Conservation (phyloP, 345 rosid species). For the Excoecaria agallocha region DNA sequence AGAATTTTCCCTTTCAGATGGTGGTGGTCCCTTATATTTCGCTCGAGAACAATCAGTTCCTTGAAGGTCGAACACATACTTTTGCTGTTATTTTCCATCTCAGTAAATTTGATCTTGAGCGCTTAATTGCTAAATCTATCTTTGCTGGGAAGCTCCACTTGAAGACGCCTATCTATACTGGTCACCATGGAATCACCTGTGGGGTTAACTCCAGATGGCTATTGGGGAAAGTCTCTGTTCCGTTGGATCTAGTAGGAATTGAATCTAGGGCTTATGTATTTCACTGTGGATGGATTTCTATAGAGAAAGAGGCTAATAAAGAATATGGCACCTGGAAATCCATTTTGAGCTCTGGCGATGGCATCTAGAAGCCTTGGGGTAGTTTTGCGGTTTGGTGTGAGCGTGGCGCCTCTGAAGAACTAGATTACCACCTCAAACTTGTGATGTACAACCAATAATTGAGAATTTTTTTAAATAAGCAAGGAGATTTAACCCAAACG, state of each 20-base stretch:
- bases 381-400: conserved; percentile 96
- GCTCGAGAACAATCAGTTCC: conserved; percentile 34
- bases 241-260: conserved; percentile 67
- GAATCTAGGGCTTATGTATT: conserved; percentile 52
- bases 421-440: conserved; percentile 73
- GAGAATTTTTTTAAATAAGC: too few relatives aligned
- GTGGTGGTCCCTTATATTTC: conserved; percentile 64
- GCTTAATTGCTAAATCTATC: conserved; percentile 55
- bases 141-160: conserved; percentile 53
- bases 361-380: conserved; percentile 94
- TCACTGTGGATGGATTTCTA: conserved; percentile 68
- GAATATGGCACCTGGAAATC: conserved; percentile 77
- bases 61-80: conserved; percentile 34
- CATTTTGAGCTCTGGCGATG: conserved; percentile 70
- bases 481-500: too few relatives aligned
- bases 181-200: too few relatives aligned
- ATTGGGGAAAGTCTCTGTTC: too few relatives aligned
- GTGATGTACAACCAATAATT: too few relatives aligned
- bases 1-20: conserved; percentile 56
- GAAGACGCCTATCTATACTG: conserved; percentile 56
- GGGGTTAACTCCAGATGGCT: too few relatives aligned
- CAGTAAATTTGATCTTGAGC: conserved; percentile 55
- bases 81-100: conserved; percentile 77
- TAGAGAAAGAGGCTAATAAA: conserved; percentile 54
- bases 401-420: conserved; percentile 63